Conservation (phyloP, 2,329 filamentous ascomycete species). For the Fusarium equiseti region DNA sequence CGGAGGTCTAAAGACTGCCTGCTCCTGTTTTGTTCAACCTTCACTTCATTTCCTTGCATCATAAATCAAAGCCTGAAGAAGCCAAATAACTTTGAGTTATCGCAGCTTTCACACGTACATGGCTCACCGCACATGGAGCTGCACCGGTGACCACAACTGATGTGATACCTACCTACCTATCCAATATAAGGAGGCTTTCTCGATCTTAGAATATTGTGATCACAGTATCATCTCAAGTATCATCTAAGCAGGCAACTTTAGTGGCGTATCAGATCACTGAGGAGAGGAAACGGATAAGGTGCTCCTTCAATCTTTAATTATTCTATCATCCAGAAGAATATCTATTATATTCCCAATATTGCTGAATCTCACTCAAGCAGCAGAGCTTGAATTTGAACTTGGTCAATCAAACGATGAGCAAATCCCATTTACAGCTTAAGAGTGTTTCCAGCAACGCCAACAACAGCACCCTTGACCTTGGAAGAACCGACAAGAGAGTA, state of each 20-base stretch:
- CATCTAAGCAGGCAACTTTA: background rate
- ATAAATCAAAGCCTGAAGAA: too few relatives aligned
- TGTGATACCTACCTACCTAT: background rate
- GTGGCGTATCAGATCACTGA: background rate
- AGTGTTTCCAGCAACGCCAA: slow-evolving; percentile 55
- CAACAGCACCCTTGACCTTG: slow-evolving; percentile 60
- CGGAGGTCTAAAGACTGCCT: too few relatives aligned
- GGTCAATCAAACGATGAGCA: background rate
- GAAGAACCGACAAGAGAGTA: slow-evolving; percentile 60
- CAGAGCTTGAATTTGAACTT: background rate
- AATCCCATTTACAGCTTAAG: slow-evolving; percentile 49
- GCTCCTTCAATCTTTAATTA: background rate
- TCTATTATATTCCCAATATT: background rate
- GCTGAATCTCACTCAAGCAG: background rate
- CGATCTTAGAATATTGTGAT: background rate
- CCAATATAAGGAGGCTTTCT: background rate
- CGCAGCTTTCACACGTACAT: background rate
- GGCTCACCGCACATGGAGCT: background rate
- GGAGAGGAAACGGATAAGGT: background rate
- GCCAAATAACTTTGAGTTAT: background rate
- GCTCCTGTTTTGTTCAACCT: too few relatives aligned
- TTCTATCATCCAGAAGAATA: background rate
- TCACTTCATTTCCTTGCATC: too few relatives aligned
- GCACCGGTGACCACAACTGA: background rate
- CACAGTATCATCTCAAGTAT: background rate